Conservation (phyloP, 1,139 yeast genomes). For the Pichia sp. region DNA sequence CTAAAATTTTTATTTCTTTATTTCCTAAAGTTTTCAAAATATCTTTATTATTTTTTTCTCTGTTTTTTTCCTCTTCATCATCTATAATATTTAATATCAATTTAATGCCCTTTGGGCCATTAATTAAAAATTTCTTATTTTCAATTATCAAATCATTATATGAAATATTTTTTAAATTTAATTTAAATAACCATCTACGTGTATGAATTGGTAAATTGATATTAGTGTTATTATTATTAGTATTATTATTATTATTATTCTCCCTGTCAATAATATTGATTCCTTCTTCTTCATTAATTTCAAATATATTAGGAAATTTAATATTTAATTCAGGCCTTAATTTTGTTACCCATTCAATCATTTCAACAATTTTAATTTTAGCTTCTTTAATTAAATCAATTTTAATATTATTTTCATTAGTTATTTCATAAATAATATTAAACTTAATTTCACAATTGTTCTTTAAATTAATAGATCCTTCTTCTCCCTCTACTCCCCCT, state of each 20-base stretch:
- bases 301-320: slow-evolving; percentile 1
- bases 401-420: slow-evolving; percentile 6
- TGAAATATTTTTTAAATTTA: slow-evolving; percentile 1
- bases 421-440: slow-evolving; percentile 6
- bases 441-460: slow-evolving; percentile 6
- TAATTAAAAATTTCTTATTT: slow-evolving; percentile 4
- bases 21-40: background rate
- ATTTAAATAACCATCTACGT: slow-evolving; percentile 7
- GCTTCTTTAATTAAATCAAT: slow-evolving; percentile 27
- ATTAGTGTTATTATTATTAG: too few relatives aligned
- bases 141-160: slow-evolving; percentile 5
- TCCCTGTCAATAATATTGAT: background rate
- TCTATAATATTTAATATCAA: slow-evolving; percentile 1
- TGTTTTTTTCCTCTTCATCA: background rate
- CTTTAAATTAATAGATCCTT: too few relatives aligned
- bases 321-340: slow-evolving; percentile 5
- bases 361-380: slow-evolving; percentile 11
- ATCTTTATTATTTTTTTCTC: too few relatives aligned
- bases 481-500: too few relatives aligned
- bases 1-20: slow-evolving; percentile 1
- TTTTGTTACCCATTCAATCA: slow-evolving; percentile 9
- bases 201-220: slow-evolving; percentile 2
- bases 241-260: too few relatives aligned
- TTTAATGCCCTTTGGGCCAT: slow-evolving; percentile 7
- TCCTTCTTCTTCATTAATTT: background rate